phyloP scores from a whole-genome alignment of 208 protist genomes.

The Crithidia sp. region DNA sequence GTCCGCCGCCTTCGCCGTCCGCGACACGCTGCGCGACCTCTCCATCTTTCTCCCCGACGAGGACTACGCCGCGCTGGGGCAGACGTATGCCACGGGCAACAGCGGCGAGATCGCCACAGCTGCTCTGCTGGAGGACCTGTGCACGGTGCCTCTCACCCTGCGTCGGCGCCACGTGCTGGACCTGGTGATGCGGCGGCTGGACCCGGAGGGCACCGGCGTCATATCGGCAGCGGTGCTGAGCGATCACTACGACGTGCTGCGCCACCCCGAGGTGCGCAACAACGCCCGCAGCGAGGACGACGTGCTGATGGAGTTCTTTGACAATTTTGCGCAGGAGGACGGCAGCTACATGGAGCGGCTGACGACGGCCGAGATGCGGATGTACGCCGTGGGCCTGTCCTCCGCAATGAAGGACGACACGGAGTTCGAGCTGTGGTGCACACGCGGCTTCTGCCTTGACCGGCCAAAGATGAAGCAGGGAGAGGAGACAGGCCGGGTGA shows the following conservation, averaged over 20 bases:
- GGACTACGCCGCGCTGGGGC: constrained; percentile 45
- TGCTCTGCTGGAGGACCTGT: constrained; percentile 52
- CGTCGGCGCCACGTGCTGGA: constrained; percentile 70
- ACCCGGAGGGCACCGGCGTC: constrained; percentile 48
- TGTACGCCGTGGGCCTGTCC: constrained; percentile 77
- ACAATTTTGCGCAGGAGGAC: constrained; percentile 42
- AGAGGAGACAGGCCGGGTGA: constrained; percentile 32
- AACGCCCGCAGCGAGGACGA: constrained; percentile 44
- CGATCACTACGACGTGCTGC: constrained; percentile 71
- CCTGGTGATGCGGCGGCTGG: constrained; percentile 67
- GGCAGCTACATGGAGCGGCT: constrained; percentile 37
- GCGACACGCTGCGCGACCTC: constrained; percentile 67
- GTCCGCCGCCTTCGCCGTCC: constrained; percentile 36
- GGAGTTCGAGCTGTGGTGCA: constrained; percentile 85
- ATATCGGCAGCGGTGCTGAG: constrained; percentile 50
- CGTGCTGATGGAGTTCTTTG: constrained; percentile 56
- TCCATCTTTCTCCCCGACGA: constrained; percentile 74
- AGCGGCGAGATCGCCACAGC: constrained; percentile 18
- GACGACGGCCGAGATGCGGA: constrained; percentile 63
- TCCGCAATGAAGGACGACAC: constrained; percentile 52
- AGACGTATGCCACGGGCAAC: constrained; percentile 27
- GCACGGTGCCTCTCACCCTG: constrained; percentile 38
- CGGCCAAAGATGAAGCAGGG: constrained; percentile 54
- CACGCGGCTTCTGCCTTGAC: constrained; percentile 85
- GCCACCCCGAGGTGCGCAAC: constrained; percentile 71